phyloP scores from a whole-genome alignment of 306 rosid genomes.

The Hylodesmum podocarpum region DNA sequence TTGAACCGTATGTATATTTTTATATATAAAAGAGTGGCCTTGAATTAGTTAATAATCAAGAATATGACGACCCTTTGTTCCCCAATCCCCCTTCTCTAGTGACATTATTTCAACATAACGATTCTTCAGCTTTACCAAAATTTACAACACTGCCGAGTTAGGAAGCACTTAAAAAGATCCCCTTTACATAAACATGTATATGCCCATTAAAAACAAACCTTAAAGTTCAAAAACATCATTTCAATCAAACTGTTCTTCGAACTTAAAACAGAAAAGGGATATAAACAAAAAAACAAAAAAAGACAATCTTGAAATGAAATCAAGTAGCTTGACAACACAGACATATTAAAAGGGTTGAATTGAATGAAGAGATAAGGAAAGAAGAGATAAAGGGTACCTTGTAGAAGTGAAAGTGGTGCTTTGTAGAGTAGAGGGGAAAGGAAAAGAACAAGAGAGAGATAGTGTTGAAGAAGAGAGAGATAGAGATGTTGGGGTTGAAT shows the following conservation, averaged over 20 bases:
- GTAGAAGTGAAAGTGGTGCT: neutral
- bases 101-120: neutral
- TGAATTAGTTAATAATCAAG: neutral
- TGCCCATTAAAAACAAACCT: neutral
- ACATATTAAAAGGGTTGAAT: neutral
- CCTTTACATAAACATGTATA: neutral
- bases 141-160: neutral
- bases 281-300: neutral
- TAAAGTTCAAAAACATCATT: neutral
- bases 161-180: slow-evolving; percentile 1
- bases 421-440: neutral
- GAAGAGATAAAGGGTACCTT: slow-evolving; percentile 43
- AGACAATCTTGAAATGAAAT: neutral
- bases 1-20: neutral
- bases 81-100: neutral
- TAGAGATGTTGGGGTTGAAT: slow-evolving; percentile 15
- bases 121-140: slow-evolving; percentile 7
- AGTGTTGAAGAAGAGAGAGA: slow-evolving; percentile 14
- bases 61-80: neutral
- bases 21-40: neutral
- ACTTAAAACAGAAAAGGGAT: neutral
- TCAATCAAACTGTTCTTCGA: neutral
- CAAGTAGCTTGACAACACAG: neutral
- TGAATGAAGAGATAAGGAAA: neutral
- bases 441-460: neutral